Percentiles rank a stretch among this genome's conserved stretches.
phyloP scores from a whole-genome alignment of 2,329 filamentous ascomycete species.

The Pseudophaeomoniella oleicola region DNA sequence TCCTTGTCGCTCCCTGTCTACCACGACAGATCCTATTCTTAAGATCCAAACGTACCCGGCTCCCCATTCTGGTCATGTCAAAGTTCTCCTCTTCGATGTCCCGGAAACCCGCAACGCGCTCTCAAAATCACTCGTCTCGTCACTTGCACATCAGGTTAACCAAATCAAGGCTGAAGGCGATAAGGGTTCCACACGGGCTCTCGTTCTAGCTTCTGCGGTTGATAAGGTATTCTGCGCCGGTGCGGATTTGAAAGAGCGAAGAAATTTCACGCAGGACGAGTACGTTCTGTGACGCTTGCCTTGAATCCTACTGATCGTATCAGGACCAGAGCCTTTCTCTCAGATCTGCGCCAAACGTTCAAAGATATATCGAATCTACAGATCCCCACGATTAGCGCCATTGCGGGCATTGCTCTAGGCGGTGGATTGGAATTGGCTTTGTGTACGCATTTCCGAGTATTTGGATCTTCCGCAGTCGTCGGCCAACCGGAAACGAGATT shows the following conservation, averaged over 20 bases:
- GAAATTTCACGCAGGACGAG: constrained; percentile 64
- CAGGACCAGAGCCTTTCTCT: constrained; percentile 68
- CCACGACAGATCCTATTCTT: constrained; percentile 34
- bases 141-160: constrained; percentile 59
- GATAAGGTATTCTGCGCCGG: constrained; percentile 86
- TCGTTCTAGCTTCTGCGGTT: constrained; percentile 74
- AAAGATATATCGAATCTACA: constrained; percentile 57
- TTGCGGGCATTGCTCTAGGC: constrained; percentile 75
- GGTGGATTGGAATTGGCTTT: constrained; percentile 89
- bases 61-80: constrained; percentile 67
- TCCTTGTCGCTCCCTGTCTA: constrained; percentile 21
- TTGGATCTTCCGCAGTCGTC: constrained; percentile 62
- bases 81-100: constrained; percentile 75
- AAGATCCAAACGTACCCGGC: constrained; percentile 63
- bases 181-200: constrained; percentile 52
- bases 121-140: constrained; percentile 59
- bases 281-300: too few relatives aligned
- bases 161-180: constrained; percentile 48
- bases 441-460: constrained; percentile 75
- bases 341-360: constrained; percentile 62
- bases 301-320: constrained; percentile 3
- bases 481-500: constrained; percentile 84
- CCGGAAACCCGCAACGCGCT: constrained; percentile 82
- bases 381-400: constrained; percentile 78
- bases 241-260: constrained; percentile 82